These are phyloP conservation scores for Colletotrichum tofieldiae DNA, from an alignment of 2,329 filamentous ascomycete species.

Conservation along the genomic window DNA sequence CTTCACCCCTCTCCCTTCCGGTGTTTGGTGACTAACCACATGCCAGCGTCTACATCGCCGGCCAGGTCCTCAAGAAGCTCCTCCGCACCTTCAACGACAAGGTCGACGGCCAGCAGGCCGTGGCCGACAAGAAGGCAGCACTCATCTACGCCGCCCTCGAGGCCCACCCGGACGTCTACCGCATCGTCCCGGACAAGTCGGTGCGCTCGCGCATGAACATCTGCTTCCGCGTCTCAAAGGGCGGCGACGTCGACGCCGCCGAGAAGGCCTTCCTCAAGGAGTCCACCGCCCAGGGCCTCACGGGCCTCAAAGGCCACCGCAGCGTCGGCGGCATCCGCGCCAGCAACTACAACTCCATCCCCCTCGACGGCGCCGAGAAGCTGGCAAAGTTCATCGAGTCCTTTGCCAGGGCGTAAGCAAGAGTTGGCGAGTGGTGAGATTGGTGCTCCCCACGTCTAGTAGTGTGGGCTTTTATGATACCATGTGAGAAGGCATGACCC, in stretches of 20 bases:
- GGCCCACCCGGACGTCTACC: constrained; percentile 80
- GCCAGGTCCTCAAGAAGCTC: constrained; percentile 87
- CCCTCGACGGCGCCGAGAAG: constrained; percentile 77
- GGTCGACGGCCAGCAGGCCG: constrained; percentile 82
- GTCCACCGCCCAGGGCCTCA: constrained; percentile 77
- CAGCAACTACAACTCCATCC: constrained; percentile 91
- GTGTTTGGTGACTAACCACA: constrained; percentile 15
- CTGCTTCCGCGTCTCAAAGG: constrained; percentile 82
- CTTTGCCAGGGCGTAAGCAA: constrained; percentile 61
- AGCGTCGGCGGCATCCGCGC: constrained; percentile 89
- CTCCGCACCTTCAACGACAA: constrained; percentile 76
- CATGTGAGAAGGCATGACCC: constrained; percentile 17
- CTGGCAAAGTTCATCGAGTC: constrained; percentile 74
- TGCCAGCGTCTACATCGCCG: constrained; percentile 85
- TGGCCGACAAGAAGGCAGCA: constrained; percentile 82
- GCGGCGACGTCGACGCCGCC: constrained; percentile 73
- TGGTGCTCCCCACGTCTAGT: not conserved
- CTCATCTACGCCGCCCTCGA: constrained; percentile 86
- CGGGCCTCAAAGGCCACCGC: constrained; percentile 90
- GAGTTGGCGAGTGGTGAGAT: not conserved
- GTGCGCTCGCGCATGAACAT: constrained; percentile 94
- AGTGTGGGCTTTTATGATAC: constrained; percentile 28
- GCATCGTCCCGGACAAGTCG: constrained; percentile 80
- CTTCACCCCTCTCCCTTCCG: not conserved
- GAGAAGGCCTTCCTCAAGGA: constrained; percentile 87